phyloP scores from a whole-genome alignment of 2,329 filamentous ascomycete species.

The Juglanconis sp. region DNA sequence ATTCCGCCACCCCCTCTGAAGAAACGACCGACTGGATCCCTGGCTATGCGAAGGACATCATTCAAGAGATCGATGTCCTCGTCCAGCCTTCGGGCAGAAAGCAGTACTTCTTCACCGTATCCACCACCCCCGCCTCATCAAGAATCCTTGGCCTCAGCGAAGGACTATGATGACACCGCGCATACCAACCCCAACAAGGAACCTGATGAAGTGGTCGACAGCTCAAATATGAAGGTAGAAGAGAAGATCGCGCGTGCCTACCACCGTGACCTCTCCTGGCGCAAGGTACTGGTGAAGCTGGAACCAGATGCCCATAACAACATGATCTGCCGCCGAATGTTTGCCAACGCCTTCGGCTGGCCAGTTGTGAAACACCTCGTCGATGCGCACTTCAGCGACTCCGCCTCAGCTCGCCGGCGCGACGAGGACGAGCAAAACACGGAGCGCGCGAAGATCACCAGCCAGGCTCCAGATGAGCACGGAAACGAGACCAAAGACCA shows the following conservation, averaged over 20 bases:
- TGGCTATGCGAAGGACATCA: constrained; percentile 30
- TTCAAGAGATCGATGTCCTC: constrained; percentile 20
- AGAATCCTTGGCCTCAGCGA: constrained; percentile 41
- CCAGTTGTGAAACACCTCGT: constrained; percentile 93
- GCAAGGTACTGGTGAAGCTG: constrained; percentile 91
- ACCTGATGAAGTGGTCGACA: constrained; percentile 50
- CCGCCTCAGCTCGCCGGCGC: constrained; percentile 58
- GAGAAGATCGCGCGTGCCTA: constrained; percentile 97
- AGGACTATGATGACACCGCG: constrained; percentile 51
- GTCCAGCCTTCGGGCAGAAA: constrained; percentile 22
- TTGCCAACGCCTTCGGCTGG: constrained; percentile 97
- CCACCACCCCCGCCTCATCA: constrained; percentile 35
- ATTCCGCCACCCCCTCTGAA: constrained; percentile 78
- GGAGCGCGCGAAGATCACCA: constrained; percentile 65
- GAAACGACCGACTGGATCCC: constrained; percentile 40
- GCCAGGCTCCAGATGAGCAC: constrained; percentile 54
- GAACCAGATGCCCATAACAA: constrained; percentile 99
- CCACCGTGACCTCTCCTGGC: constrained; percentile 87
- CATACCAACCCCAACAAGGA: constrained; percentile 46
- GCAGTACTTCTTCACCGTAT: constrained; percentile 33
- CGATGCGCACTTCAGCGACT: constrained; percentile 88
- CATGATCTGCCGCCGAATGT: constrained; percentile 93
- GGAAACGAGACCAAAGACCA: constrained; percentile 60
- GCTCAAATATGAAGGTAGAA: constrained; percentile 79
- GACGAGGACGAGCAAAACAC: constrained; percentile 64